These are phyloP conservation scores for Chrysoporthe austroafricana DNA, from an alignment of 2,329 filamentous ascomycete species.

Conservation along the genomic window DNA sequence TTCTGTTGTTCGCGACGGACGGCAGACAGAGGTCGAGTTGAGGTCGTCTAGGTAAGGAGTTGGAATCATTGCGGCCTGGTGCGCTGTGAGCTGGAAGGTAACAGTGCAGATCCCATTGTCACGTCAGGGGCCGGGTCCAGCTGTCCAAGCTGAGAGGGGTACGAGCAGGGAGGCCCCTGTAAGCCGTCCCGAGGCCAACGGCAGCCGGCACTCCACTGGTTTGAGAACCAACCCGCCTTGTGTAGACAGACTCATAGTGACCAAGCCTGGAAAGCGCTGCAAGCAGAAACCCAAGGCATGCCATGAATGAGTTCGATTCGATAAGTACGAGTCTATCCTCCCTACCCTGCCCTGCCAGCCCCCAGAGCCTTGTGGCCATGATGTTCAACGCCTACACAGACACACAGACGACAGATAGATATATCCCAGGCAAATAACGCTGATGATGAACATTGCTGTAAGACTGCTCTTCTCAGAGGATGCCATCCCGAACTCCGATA, in stretches of 20 bases:
- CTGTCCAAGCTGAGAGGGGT: background rate
- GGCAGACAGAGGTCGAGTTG: background rate
- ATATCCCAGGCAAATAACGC: background rate
- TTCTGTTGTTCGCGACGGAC: background rate
- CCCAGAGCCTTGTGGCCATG: background rate
- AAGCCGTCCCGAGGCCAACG: background rate
- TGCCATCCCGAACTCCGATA: background rate
- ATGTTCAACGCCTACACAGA: background rate
- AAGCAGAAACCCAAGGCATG: background rate
- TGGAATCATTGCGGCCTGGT: background rate
- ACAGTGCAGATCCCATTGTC: background rate
- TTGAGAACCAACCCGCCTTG: no score
- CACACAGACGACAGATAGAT: background rate
- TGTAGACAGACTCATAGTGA: no score
- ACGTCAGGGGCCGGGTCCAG: slow-evolving; percentile 9
- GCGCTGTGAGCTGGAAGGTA: background rate
- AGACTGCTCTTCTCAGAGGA: background rate
- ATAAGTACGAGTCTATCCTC: background rate
- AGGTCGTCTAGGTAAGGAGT: background rate
- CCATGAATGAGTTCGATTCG: background rate
- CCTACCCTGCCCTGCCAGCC: background rate
- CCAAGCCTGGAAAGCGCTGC: background rate
- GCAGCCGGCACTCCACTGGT: no score
- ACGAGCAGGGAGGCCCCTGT: background rate
- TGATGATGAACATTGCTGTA: background rate